These are phyloP conservation scores for Tephrocybe sp. DNA, from an alignment of 768 basidiomycete species.

Conservation along the genomic window DNA sequence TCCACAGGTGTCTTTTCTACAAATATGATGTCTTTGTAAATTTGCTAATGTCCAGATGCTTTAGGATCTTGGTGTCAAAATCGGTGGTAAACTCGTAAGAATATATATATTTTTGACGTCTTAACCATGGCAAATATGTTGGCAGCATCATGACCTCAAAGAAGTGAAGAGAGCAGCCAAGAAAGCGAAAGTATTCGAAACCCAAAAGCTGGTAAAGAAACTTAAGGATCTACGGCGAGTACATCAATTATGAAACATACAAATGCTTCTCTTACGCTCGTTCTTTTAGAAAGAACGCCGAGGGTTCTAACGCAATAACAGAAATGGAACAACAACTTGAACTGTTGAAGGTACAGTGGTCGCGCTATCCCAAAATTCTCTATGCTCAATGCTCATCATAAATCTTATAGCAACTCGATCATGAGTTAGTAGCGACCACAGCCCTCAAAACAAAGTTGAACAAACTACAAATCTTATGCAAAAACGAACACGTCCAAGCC, in stretches of 20 bases:
- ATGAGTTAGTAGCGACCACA: slow-evolving; percentile 57
- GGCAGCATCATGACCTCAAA: slow-evolving; percentile 73
- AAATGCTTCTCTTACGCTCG: background rate
- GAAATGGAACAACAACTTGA: slow-evolving; percentile 63
- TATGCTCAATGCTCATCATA: slow-evolving; percentile 1
- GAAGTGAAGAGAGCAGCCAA: slow-evolving; percentile 77
- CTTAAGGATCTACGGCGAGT: slow-evolving; percentile 67
- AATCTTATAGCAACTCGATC: slow-evolving; percentile 49
- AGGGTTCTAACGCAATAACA: slow-evolving; percentile 35
- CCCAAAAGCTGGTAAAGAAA: slow-evolving; percentile 80
- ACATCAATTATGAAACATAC: background rate
- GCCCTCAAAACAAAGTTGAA: slow-evolving; percentile 73
- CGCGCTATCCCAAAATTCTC: background rate
- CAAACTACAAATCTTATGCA: slow-evolving; percentile 64
- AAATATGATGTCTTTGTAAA: background rate
- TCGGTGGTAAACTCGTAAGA: slow-evolving; percentile 60
- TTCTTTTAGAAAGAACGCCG: slow-evolving; percentile 33
- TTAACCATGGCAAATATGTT: slow-evolving; percentile 1
- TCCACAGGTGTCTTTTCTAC: slow-evolving; percentile 28
- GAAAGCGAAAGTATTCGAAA: slow-evolving; percentile 80
- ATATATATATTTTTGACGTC: background rate
- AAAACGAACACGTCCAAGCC: slow-evolving; percentile 44
- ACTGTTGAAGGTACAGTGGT: slow-evolving; percentile 58
- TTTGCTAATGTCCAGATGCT: slow-evolving; percentile 13
- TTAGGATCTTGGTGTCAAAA: slow-evolving; percentile 42